A percentile compares a stretch with the other conserved stretches of the same genome.
phyloP scores from a whole-genome alignment of 106 monocot species.

The Phalaenopsis aphrodite region DNA sequence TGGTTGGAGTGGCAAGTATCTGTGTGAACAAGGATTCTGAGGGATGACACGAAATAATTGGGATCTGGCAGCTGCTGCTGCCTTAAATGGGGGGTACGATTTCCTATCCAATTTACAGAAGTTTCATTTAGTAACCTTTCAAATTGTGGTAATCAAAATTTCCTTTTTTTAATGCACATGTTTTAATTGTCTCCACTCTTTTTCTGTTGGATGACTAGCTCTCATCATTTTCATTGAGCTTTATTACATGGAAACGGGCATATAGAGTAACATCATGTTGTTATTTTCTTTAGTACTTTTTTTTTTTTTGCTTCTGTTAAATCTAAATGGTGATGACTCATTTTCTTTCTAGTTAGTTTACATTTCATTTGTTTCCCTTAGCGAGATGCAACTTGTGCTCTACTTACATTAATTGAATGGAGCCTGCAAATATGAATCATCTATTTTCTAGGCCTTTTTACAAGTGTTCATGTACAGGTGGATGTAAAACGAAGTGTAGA shows the following conservation, averaged over 20 bases:
- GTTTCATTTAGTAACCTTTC: not conserved
- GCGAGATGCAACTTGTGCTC: not conserved
- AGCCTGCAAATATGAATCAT: not conserved
- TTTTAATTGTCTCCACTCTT: not conserved
- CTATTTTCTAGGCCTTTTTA: not conserved
- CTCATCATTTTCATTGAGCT: not conserved
- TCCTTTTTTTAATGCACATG: not conserved
- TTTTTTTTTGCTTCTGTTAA: not conserved
- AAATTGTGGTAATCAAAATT: not conserved
- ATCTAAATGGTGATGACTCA: not conserved
- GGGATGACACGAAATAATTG: not conserved
- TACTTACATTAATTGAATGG: not conserved
- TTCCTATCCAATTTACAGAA: not conserved
- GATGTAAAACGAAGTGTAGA: slow-evolving; percentile 75
- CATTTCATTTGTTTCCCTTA: not conserved
- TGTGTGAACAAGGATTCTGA: no score
- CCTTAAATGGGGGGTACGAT: not conserved
- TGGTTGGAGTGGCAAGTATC: no score
- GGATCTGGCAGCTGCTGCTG: not conserved
- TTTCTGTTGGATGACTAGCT: not conserved
- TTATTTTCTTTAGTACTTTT: not conserved
- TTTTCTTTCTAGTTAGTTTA: not conserved
- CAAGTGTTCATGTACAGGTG: slow-evolving; percentile 28
- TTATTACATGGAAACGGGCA: not conserved
- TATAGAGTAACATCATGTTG: not conserved